Base-by-base conservation (phyloP, 2,329 filamentous ascomycete genomes). In the Acephala macrosclerotiorum region DNA sequence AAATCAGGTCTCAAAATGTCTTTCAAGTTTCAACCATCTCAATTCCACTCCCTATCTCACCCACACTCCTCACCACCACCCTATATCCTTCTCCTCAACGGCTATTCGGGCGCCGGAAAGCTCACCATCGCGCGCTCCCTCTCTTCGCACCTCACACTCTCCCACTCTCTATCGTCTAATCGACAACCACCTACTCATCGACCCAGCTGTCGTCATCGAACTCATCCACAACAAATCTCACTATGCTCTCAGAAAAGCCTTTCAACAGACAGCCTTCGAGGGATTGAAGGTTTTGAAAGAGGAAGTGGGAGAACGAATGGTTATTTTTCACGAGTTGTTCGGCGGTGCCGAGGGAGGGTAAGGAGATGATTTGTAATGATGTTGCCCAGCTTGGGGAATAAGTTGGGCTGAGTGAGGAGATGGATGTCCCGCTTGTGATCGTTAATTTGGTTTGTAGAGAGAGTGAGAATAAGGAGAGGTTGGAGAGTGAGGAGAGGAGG, bases 111-210 rank as follows among this genome's bases (percentile, higher is more conserved):
- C 7, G 18, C 22, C 45, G 45, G 45, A 49, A 49, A 49, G 22
- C 20, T 22, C 45, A 49, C 45, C 20, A 25, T 49, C 45, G 45
- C 45, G 9, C 7, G 18, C 7, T 20, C 20, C 12, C 18, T 49
- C 20, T 22, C 18, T 6, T 9, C 8, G 2, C 11, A 25, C 18
- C 45, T 49, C 20, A 25, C 18, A 49, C 4, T 2, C 45, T 11
- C n/a, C 56, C 12, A 40, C 35, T 18, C 56, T 35, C 6, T 18
- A 45, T 16, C 56, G 56, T 1, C 56, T 58, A 14, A 42, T 58
- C n/a, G 36, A 58, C 20, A 58, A 42, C 56, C 56, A 58, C 16
- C 35, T 58, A 11, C 56, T 58, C n/a, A 26, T 58, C 36, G 36
- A 58, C 22, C 56, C 56, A 20, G 56, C 42, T 1, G 25, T 58